Conservation (phyloP, 805 yeast species). For the Yamadazyma scolyti region DNA sequence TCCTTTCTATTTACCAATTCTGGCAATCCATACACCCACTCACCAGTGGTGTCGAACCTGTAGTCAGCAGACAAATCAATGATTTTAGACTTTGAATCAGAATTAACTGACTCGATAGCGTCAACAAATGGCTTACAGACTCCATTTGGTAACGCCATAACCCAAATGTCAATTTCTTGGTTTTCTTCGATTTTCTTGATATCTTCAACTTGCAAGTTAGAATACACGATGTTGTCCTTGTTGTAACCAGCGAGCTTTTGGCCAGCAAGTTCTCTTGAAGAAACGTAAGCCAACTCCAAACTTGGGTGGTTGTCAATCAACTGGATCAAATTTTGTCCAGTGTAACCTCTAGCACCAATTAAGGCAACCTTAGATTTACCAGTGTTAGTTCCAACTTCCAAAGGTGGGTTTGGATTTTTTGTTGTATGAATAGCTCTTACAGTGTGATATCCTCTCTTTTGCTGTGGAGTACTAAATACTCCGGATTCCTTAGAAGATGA, state of each 20-base stretch:
- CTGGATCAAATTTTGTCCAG: conserved; percentile 89
- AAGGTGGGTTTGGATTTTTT: conserved; percentile 68
- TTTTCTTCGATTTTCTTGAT: conserved; percentile 71
- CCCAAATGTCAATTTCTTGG: conserved; percentile 90
- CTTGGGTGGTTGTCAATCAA: conserved; percentile 85
- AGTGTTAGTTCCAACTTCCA: conserved; percentile 58
- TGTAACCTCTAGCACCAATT: conserved; percentile 97
- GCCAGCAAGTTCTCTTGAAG: conserved; percentile 92
- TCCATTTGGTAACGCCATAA: conserved; percentile 98
- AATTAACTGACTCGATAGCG: conserved; percentile 61
- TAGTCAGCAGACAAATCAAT: conserved; percentile 94
- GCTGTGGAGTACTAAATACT: conserved; percentile 44
- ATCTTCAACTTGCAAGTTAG: conserved; percentile 84
- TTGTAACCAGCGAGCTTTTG: conserved; percentile 83
- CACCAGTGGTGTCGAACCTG: conserved; percentile 83
- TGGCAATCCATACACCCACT: conserved; percentile 95
- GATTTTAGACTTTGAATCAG: conserved; percentile 69
- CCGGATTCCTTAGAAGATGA: conserved; percentile 41
- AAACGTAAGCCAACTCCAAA: conserved; percentile 86
- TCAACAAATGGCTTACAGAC: conserved; percentile 88
- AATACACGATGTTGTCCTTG: conserved; percentile 74
- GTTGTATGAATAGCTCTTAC: conserved; percentile 20
- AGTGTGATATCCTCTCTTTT: conserved; percentile 53
- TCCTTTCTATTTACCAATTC: conserved; percentile 70
- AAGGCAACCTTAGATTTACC: conserved; percentile 75